Evolutionary conservation across 164 flowering plant genomes (phyloP), one percentile per base, ranked within the genome.

Genomic region (Houttuynia cordata): DNA sequence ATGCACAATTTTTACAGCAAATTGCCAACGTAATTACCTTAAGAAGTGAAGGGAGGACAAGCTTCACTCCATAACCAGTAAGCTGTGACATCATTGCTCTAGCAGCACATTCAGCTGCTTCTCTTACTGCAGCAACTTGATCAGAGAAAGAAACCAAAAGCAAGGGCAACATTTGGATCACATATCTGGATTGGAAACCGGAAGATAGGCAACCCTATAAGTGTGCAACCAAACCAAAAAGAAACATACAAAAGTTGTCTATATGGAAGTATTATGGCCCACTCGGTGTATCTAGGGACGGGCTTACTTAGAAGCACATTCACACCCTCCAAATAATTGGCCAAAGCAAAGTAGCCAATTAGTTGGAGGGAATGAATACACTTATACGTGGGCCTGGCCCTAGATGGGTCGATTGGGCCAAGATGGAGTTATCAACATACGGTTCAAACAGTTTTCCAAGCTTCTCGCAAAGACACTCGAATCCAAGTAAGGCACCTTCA

Each of bases 11-110:
- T 52, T 19, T 18, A n/a, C n/a, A 12, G 8, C 9, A 20, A 52
- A 52, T n/a, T 18, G 21, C 23, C 5, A 24, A 54, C 9, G 17
- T 8, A 54, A 23, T 10, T 56, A 94, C 99, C 99, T 85, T 94
- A n/a, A 94, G 75, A 60, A 94, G 90, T 6, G 99, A 91, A 41
- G 99, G 99, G 55, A 94, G 91, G 45, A 94, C 85, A 70, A 94
- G 95, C 78, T 94, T 94, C 67, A 94, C 99, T n/a, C 99, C 99
- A 23, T 87, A 83, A 62, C 84, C 97, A 78, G 73, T 86, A 52
- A 94, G 95, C 62, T 91, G 91, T 60, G 99, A 85, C 99, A 94
- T 94, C 99, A 94, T 91, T 64, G 99, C 92, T 66, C 99, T 96
- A 62, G 99, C 97, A 67, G 99, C 99, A 78, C 96, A 78, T 73